A percentile compares a stretch with the other conserved stretches of the same genome.
phyloP scores from a whole-genome alignment of 768 basidiomycete genomes.

The Flagelloscypha sp. region DNA sequence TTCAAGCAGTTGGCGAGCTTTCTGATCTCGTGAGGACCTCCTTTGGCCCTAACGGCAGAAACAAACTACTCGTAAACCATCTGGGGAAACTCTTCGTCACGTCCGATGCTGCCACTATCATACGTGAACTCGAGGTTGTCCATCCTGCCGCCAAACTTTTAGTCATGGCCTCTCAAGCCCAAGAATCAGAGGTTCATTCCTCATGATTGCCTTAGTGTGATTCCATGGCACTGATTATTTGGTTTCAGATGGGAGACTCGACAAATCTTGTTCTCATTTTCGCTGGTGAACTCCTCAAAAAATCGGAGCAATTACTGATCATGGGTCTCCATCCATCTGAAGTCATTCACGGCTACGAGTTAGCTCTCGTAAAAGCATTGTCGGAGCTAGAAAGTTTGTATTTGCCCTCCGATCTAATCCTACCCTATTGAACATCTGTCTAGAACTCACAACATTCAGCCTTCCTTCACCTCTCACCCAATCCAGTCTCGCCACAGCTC shows the following conservation, averaged over 20 bases:
- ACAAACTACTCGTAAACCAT: slow-evolving; percentile 98
- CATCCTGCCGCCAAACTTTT: slow-evolving; percentile 98
- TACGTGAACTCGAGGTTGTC: slow-evolving; percentile 95
- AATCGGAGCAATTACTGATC: slow-evolving; percentile 82
- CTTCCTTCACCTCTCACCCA: slow-evolving; percentile 67
- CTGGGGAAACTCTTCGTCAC: slow-evolving; percentile 93
- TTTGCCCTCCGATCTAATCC: slow-evolving; percentile 3
- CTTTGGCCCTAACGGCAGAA: slow-evolving; percentile 94
- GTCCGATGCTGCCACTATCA: slow-evolving; percentile 97
- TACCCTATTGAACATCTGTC: slow-evolving; percentile 9
- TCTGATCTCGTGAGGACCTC: slow-evolving; percentile 93
- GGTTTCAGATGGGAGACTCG: slow-evolving; percentile 84
- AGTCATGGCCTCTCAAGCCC: slow-evolving; percentile 97
- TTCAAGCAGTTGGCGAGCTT: slow-evolving; percentile 91
- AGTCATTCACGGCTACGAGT: slow-evolving; percentile 90
- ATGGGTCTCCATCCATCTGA: slow-evolving; percentile 99
- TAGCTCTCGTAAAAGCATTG: slow-evolving; percentile 76
- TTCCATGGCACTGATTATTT: slow-evolving; percentile 1
- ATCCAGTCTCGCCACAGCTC: slow-evolving; percentile 60
- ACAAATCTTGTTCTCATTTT: slow-evolving; percentile 95
- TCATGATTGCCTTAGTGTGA: background rate
- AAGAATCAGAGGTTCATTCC: slow-evolving; percentile 79
- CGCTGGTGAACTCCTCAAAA: slow-evolving; percentile 90
- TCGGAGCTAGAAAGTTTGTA: slow-evolving; percentile 84
- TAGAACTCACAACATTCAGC: slow-evolving; percentile 63